Percentiles rank a stretch among this genome's conserved stretches.
These are phyloP conservation scores for Sorghum bicolor DNA, from an alignment of 176 grass and related monocot genomes.

Conservation along the genomic window Sorghum_bicolor_NCBIv3 NC_012870.2:7163501-7164000, in stretches of 20 bases:
- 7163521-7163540: constrained; percentile 60
- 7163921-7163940: no score
- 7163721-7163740: not conserved
- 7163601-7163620: constrained; percentile 57
- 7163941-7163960: no score
- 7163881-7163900: no score
- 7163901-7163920: no score
- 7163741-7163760: not conserved
- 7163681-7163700: not conserved
- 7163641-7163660: constrained; percentile 78
- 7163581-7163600: constrained; percentile 74
- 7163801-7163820: no score
- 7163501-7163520: constrained; percentile 92
- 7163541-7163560: constrained; percentile 62
- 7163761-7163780: not conserved
- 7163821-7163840: no score
- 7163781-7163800: not conserved
- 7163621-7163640: constrained; percentile 74
- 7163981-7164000: no score
- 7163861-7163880: no score
- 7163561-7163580: constrained; percentile 52
- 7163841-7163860: no score
- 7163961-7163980: no score
- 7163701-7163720: not conserved
- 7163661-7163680: not conserved